Base-by-base conservation (phyloP, 23 red algal genomes). In the Cyanidium caldarium region DNA sequence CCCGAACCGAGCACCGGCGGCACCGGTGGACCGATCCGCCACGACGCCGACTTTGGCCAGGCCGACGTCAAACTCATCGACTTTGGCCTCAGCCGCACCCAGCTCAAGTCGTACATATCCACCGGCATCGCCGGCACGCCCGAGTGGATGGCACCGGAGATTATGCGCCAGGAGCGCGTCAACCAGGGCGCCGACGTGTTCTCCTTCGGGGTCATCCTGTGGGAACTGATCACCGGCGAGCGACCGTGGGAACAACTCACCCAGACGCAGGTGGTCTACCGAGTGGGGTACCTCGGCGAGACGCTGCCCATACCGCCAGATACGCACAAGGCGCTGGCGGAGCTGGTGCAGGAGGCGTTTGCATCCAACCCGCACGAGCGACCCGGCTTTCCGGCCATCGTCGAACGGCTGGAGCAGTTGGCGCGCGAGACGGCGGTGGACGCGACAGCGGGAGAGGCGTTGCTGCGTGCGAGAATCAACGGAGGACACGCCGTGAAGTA, bases 101-200 rank as follows among this genome's bases (percentile, higher is more conserved):
- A 77, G 73, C 79, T 85, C 14, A 69, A 68, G 15, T 82, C 84
- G 38, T 87, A 85, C 34, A 84, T 86, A 15, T 84, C 87, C 38
- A 98, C 92, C 10, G 92, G 92, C n/a, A 82, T 84, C 3, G 92
- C 83, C 2, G 92, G 92, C 17, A 98, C 92, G 7, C 84, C 92
- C 12, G 92, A 98, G 65, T 98, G 92, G 92, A 98, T 98, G 92
- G 92, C 92, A 44, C 92, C 92, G 31, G 92, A 98, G 45, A 39
- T 98, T 7, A 69, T 98, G 30, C 70, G 92, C 39, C 92, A 98
- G 40, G 84, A 98, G 35, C 45, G 72, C 35, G 87, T 86, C 35
- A 82, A 88, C 44, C 84, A 98, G 35, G 72, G 80, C 72, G 80
- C 82, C 33, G 92, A 98, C 42, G 84, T 98, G 13, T 98, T 87